Evolutionary conservation across 192 early-diverging fungal genomes (phyloP), one percentile per base, ranked within the genome.

Genomic region (Podila verticillata): DNA sequence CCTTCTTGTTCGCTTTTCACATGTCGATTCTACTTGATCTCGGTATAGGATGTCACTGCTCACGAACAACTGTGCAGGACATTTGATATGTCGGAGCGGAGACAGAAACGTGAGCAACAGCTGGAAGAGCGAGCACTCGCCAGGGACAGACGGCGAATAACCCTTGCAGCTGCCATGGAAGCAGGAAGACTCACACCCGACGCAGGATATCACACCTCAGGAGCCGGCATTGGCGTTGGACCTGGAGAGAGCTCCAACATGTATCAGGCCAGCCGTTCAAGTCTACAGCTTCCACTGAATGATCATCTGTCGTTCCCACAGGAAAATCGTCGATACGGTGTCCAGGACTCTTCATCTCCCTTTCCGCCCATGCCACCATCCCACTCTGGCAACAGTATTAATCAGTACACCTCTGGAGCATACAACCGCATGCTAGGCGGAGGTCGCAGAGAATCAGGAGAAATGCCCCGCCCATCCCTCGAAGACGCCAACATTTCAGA

Each of bases 61-160:
- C 77, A 80, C 57, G 77, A 80, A 57, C 77, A 67, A 36, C 66
- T 80, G 4, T 80, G 70, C 39, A 68, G 63, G 56, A 80, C 77
- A n/a, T 80, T 80, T 35, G 66, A 68, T n/a, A 61, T 80, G 30
- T 80, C 77, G 24, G 77, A 80, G 26, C 70, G 70, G 28, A 57
- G 77, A 60, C 61, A 67, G 17, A 67, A 80, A 32, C 69, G 77
- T 26, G 77, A 80, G 24, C 57, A 59, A 15, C 70, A 72, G 39
- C 54, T 72, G 9, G 77, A 68, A 29, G 77, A 72, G 31, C 49
- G 70, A 24, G 70, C 77, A 0, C 22, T 80, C 9, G 66, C 77
- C 5, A 65, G 70, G 31, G 77, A 80, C 28, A 66, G 66, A 44
- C 61, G 77, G 8, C 44, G 77, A 13, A 48, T 63, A 10, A 44